A percentile compares a stretch with the other conserved stretches of the same genome.
These are phyloP conservation scores for Silene uniflora DNA, from an alignment of 148 eudicot genomes.

Conservation along the genomic window DNA sequence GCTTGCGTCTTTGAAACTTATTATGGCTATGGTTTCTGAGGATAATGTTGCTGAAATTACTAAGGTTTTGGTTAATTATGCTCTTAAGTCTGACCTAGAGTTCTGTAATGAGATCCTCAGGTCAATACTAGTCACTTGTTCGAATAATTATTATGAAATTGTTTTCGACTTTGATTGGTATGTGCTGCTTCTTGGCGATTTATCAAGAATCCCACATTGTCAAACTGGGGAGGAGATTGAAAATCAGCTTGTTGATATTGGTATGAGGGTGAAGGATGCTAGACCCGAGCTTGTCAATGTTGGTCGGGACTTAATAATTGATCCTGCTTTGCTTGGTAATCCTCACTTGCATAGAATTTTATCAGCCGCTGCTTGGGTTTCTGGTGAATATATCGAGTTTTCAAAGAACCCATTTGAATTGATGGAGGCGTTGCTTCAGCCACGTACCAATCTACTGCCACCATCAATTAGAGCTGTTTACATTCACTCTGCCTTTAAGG, in stretches of 20 bases:
- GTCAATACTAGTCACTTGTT: constrained; percentile 56
- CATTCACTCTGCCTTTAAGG: no score
- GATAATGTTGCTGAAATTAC: constrained; percentile 68
- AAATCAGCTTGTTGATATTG: constrained; percentile 82
- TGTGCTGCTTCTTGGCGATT: constrained; percentile 72
- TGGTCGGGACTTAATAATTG: constrained; percentile 70
- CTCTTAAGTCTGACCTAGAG: constrained; percentile 73
- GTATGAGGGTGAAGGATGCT: constrained; percentile 97
- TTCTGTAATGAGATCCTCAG: constrained; percentile 78
- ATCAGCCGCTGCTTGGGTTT: no score
- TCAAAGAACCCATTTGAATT: no score
- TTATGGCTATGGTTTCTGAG: constrained; percentile 79
- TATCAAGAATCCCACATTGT: constrained; percentile 78
- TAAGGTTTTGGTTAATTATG: constrained; percentile 62
- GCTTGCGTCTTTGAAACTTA: constrained; percentile 61
- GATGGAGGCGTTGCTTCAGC: constrained; percentile 84
- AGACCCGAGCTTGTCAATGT: constrained; percentile 70
- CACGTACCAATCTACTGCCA: constrained; percentile 77
- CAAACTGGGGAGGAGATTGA: constrained; percentile 83
- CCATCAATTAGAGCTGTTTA: no score
- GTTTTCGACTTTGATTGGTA: constrained; percentile 84
- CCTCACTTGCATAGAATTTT: constrained; percentile 74
- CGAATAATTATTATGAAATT: constrained; percentile 66
- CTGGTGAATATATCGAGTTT: no score
- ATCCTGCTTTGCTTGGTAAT: constrained; percentile 92